Conservation (phyloP, 768 basidiomycete species). For the Panus rudis region DNA sequence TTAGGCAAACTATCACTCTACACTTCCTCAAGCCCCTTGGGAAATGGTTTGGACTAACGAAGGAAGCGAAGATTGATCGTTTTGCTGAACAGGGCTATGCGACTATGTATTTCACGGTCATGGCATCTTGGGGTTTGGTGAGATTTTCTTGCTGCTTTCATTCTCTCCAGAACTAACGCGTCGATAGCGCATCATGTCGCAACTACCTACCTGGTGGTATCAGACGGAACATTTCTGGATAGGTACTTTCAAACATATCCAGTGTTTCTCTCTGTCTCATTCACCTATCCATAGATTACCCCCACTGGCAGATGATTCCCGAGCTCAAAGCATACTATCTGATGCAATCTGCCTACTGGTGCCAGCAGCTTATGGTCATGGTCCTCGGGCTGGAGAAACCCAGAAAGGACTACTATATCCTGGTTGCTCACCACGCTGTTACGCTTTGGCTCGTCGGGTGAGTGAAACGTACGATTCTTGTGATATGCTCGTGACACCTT, state of each 20-base stretch:
- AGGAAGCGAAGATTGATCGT: conserved; percentile 58
- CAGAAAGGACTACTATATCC: conserved; percentile 83
- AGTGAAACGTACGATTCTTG: conserved; percentile 13
- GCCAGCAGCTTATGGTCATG: conserved; percentile 87
- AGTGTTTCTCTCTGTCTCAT: neutral
- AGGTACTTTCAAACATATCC: conserved; percentile 30
- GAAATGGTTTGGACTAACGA: conserved; percentile 59
- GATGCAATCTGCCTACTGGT: conserved; percentile 89
- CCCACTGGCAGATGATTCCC: conserved; percentile 79
- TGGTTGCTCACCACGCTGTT: conserved; percentile 85
- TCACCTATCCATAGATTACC: conserved; percentile 51
- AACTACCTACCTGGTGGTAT: conserved; percentile 81
- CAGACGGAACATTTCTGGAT: conserved; percentile 79
- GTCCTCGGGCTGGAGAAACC: conserved; percentile 87
- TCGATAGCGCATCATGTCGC: conserved; percentile 71
- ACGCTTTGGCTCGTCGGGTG: conserved; percentile 92
- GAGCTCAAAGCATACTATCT: conserved; percentile 90
- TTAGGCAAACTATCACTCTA: conserved; percentile 69
- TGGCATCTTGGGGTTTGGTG: conserved; percentile 72
- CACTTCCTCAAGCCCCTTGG: conserved; percentile 63
- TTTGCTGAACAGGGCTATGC: conserved; percentile 93
- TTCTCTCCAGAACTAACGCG: conserved; percentile 1
- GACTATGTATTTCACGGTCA: conserved; percentile 67
- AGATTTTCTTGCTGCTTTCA: conserved; percentile 20
- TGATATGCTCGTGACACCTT: neutral